Base-by-base conservation (phyloP, 1,284 basidiomycete species). In the Ceratobasidium sp. region DNA sequence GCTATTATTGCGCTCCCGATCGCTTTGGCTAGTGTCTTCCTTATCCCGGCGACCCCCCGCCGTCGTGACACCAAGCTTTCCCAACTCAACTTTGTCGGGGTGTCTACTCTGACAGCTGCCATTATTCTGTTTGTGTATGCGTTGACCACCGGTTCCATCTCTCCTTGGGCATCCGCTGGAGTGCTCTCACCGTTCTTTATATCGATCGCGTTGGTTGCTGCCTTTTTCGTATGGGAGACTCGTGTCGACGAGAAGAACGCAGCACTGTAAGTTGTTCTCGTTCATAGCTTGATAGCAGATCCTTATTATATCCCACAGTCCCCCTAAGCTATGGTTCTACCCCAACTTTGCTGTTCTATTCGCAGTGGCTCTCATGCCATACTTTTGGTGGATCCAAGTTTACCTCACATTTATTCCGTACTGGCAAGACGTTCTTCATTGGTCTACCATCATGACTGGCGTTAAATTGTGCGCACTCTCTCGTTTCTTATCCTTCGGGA, bases 161-260 rank as follows among this genome's bases (percentile, higher is more conserved):
- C 76, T 7, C 83, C 84, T 12, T 86, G 85, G 85, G 78, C 74
- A 0, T 78, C 81, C 0, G 82, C 82, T 0, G 75, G 62, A 7
- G 83, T 84, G 23, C 76, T 85, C 44, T 81, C 78, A 7, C 83
- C 84, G 2, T 78, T 85, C 18, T 77, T 84, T 62, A 79, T 84
- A 49, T 81, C 83, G 12, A 74, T 84, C 40, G 49, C 78, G 1
- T 77, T 81, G 0, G 72, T 84, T 14, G 69, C 74, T 23, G 77
- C 46, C 2, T 84, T 84, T 76, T 82, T 83, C 72, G 77, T 80
- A 60, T 83, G 79, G 78, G 83, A 84, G 74, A 79, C 80, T 6
- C 74, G 74, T 11, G 78, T 84, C 23, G 82, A 82, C 0, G 75
- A 60, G 5, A 74, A 79, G 21, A 77, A 75, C 7, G 83, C 83